A percentile compares a stretch with the other conserved stretches of the same genome.
These are phyloP conservation scores for Mycena haematopus DNA, from an alignment of 768 basidiomycete genomes.

Conservation along the genomic window DNA sequence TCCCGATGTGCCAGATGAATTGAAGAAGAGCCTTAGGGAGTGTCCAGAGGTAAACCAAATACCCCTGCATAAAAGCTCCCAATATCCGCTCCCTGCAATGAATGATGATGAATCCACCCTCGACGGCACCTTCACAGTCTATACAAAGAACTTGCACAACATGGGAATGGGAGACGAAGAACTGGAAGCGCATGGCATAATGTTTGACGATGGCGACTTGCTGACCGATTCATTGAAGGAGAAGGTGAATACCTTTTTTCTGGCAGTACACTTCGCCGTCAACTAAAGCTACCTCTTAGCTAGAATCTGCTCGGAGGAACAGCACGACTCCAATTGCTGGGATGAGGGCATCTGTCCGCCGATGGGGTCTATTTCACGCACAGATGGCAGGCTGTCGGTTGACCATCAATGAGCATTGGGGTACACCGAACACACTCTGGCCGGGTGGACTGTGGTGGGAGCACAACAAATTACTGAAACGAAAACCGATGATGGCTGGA, in stretches of 20 bases:
- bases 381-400: constrained; percentile 33
- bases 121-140: constrained; percentile 24
- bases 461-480: constrained; percentile 22
- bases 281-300: constrained; percentile 8
- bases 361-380: constrained; percentile 35
- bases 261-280: neutral
- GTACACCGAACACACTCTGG: constrained; percentile 32
- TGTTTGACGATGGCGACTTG: constrained; percentile 18
- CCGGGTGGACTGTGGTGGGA: constrained; percentile 25
- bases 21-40: constrained; percentile 9
- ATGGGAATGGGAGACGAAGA: constrained; percentile 12
- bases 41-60: constrained; percentile 17
- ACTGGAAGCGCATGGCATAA: constrained; percentile 17
- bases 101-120: constrained; percentile 27
- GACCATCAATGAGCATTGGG: constrained; percentile 37
- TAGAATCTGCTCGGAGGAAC: constrained; percentile 23
- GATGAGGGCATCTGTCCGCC: constrained; percentile 1
- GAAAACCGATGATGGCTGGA: constrained; percentile 15
- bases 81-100: constrained; percentile 26
- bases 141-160: neutral
- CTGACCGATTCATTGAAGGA: constrained; percentile 16
- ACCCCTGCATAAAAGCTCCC: constrained; percentile 25
- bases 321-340: constrained; percentile 8
- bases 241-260: neutral
- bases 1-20: constrained; percentile 8